A percentile compares a stretch with the other conserved stretches of the same genome.
Evolutionary conservation across 2,329 filamentous ascomycete genomes (phyloP).

Genomic region (Fusarium succisae): DNA sequence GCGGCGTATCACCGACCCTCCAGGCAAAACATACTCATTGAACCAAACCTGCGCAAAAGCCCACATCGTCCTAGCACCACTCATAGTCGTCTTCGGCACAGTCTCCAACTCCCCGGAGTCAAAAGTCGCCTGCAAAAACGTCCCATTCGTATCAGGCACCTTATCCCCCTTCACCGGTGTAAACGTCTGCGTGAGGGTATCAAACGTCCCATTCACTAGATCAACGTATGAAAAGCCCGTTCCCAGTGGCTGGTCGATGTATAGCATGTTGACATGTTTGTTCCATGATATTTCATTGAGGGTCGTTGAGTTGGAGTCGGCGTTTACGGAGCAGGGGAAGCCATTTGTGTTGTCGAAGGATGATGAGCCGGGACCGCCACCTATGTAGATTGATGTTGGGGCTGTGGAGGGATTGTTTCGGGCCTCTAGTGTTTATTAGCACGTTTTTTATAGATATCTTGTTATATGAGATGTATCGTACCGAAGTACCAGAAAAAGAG

Average conservation of each 20-base stretch:
- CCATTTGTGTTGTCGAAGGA: conserved; percentile 68
- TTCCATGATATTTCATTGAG: conserved; percentile 70
- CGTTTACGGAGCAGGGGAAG: conserved; percentile 59
- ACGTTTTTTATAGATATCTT: not conserved
- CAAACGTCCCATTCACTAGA: conserved; percentile 62
- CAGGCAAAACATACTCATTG: conserved; percentile 38
- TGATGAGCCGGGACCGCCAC: conserved; percentile 69
- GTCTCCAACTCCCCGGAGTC: not conserved
- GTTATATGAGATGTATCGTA: too few relatives aligned
- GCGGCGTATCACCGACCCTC: not conserved
- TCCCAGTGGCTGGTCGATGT: conserved; percentile 69
- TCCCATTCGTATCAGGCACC: conserved; percentile 15
- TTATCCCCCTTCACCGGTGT: not conserved
- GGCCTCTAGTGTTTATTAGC: conserved; percentile 37
- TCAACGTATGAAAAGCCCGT: conserved; percentile 67
- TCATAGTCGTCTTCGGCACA: conserved; percentile 57
- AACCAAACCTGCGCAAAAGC: conserved; percentile 70
- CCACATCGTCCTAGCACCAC: conserved; percentile 66
- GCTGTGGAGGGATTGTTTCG: conserved; percentile 42
- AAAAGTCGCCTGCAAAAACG: conserved; percentile 25
- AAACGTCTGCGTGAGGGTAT: conserved; percentile 53
- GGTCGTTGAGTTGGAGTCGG: conserved; percentile 61
- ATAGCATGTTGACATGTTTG: conserved; percentile 57
- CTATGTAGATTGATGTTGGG: conserved; percentile 64
- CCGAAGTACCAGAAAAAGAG: conserved; percentile 58